phyloP scores from a whole-genome alignment of 139 green algal species.

The Monoraphidium neglectum region DNA sequence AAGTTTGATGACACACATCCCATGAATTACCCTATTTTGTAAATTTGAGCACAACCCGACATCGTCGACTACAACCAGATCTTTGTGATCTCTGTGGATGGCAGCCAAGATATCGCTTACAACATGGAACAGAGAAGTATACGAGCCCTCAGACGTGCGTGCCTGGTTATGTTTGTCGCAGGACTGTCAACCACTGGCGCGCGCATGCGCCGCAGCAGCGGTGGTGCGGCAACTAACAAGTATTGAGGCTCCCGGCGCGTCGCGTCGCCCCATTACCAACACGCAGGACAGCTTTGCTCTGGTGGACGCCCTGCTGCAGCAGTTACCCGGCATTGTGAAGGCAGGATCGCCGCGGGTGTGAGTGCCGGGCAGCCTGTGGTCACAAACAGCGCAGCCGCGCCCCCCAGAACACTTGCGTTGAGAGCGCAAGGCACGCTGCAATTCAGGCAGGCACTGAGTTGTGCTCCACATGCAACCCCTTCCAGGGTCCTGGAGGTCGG shows the following conservation, averaged over 20 bases:
- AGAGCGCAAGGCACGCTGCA: too few relatives aligned
- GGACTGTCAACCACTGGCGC: background rate
- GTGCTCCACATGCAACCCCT: too few relatives aligned
- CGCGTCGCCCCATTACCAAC: background rate
- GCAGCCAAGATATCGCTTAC: conserved; percentile 34
- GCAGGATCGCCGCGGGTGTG: conserved; percentile 5
- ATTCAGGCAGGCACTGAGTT: too few relatives aligned
- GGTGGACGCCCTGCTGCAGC: conserved; percentile 56
- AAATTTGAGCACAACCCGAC: too few relatives aligned
- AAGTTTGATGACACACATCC: too few relatives aligned
- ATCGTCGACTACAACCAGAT: too few relatives aligned
- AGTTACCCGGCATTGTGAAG: background rate
- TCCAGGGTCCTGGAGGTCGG: conserved; percentile 78
- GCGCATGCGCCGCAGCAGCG: background rate
- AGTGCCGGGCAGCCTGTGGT: background rate
- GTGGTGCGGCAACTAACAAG: background rate
- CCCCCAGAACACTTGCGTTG: background rate
- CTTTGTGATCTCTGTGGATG: too few relatives aligned
- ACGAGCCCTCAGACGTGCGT: conserved; percentile 79
- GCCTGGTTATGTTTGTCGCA: too few relatives aligned
- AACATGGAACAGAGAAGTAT: conserved; percentile 57
- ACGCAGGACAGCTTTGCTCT: conserved; percentile 81
- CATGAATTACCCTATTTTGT: too few relatives aligned
- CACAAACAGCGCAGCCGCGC: background rate
- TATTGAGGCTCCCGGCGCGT: background rate